These are phyloP conservation scores for Ogataea paradorogensis DNA, from an alignment of 805 yeast species.

Conservation along the genomic window DNA sequence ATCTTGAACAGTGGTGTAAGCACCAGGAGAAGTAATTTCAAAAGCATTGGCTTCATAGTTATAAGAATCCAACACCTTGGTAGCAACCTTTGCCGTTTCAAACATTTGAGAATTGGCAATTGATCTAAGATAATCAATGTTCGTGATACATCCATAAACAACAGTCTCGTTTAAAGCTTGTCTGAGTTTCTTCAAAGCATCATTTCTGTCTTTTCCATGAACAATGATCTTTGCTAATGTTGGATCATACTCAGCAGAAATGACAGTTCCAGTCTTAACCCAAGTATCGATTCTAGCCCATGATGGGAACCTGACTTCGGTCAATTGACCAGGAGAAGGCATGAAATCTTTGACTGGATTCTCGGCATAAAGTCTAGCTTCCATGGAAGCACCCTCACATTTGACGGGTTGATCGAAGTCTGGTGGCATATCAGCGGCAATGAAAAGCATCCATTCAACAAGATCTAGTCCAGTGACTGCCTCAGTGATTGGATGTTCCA, in stretches of 20 bases:
- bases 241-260: conserved; percentile 95
- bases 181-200: conserved; percentile 74
- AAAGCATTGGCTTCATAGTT: conserved; percentile 79
- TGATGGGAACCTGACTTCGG: conserved; percentile 78
- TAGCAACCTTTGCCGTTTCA: conserved; percentile 76
- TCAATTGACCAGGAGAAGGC: conserved; percentile 95
- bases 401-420: conserved; percentile 59
- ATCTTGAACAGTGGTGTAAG: conserved; percentile 95
- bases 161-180: conserved; percentile 83
- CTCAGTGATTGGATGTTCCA: conserved; percentile 97
- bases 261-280: conserved; percentile 83
- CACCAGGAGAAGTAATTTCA: conserved; percentile 86
- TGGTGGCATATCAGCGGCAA: conserved; percentile 89
- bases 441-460: conserved; percentile 94
- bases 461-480: conserved; percentile 90
- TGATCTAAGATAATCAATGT: conserved; percentile 83
- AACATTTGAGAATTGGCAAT: conserved; percentile 85
- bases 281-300: conserved; percentile 96
- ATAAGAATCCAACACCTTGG: conserved; percentile 81
- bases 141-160: conserved; percentile 84
- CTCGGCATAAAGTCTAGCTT: conserved; percentile 94
- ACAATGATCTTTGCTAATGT: conserved; percentile 95
- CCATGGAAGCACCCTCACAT: conserved; percentile 89
- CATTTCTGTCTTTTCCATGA: conserved; percentile 84
- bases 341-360: conserved; percentile 92